Evolutionary conservation across 306 rosid genomes (phyloP), one percentile per base, ranked within the genome.

Genomic region (Prunus mira): DNA sequence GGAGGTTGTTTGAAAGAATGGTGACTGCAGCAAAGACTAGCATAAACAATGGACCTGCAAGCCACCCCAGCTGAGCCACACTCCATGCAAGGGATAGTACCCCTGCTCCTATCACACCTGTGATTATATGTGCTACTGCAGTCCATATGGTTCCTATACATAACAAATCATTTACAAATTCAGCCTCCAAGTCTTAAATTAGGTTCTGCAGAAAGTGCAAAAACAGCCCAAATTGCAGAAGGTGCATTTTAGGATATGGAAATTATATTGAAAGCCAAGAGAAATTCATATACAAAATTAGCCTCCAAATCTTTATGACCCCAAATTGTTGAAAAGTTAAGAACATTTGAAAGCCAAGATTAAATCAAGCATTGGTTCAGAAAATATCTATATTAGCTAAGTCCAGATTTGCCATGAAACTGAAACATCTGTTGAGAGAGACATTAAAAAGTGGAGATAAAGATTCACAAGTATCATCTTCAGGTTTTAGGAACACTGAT

Each of bases 21-120:
- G 95, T 89, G 12, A 77, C 68, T 52, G 19, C 11, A 30, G 98
- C 96, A 72, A 93, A 88, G 32, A 51, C 14, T 52, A 91, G 22
- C 70, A 84, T 72, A 8, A 22, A 28, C 3, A 89, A 1, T 10
- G 97, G 93, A 13, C 91, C 98, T 0, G 67, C 93, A 61, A 87
- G 63, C 98, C 97, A 93, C 17, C 98, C 98, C 0, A 93, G 72
- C 73, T 91, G 96, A 41, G 98, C 92, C 61, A 87, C 74, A 2
- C 87, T 75, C 98, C 98, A 93, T 17, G 98, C 85, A 43, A 91
- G 77, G 22, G 98, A 91, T 14, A 91, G 67, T 34, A 93, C 96
- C 27, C 96, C 98, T 65, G 98, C 89, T 19, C 97, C 98, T 79
- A 93, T 84, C 52, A 93, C 96, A 2, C 87, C 97, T 1, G 93